phyloP scores from a whole-genome alignment of 75 land plant species.

The Cryptomeria japonica region DNA sequence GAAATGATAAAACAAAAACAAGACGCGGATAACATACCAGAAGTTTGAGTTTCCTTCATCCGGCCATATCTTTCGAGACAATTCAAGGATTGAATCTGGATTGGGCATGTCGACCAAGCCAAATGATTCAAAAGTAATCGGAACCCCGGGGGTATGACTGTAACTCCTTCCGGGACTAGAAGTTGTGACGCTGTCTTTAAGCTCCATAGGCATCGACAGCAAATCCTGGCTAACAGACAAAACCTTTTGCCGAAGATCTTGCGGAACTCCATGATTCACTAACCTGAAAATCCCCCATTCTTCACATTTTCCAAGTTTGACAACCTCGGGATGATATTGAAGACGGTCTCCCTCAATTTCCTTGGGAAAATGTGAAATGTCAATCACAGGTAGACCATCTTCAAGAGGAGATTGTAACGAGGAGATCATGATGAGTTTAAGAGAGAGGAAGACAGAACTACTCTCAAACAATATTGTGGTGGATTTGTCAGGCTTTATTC shows the following conservation, averaged over 20 bases:
- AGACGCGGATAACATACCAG: background rate
- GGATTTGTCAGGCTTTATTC: too few species aligned
- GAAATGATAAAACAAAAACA: background rate
- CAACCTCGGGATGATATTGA: too few species aligned
- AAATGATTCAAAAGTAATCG: conserved; percentile 23
- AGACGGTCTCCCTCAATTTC: too few species aligned
- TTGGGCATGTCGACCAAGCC: too few species aligned
- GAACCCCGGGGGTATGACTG: background rate
- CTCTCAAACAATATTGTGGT: too few species aligned
- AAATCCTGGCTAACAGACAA: conserved; percentile 10
- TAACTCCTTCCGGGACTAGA: background rate
- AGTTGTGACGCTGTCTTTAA: conserved; percentile 5
- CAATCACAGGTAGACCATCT: background rate
- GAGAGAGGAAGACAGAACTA: too few species aligned
- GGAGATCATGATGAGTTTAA: too few species aligned
- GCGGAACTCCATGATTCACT: conserved; percentile 52
- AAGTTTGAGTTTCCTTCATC: background rate
- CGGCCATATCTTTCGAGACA: background rate
- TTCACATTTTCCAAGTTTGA: conserved; percentile 18
- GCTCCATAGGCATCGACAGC: conserved; percentile 33
- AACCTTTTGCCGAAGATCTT: conserved; percentile 20
- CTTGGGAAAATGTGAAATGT: background rate
- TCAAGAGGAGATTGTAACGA: too few species aligned
- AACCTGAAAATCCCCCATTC: conserved; percentile 62
- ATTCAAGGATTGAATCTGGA: background rate